Evolutionary conservation across 192 early-diverging fungal species (phyloP), one percentile per base, ranked within the genome.

Genomic region (Geosiphon pyriformis): DNA sequence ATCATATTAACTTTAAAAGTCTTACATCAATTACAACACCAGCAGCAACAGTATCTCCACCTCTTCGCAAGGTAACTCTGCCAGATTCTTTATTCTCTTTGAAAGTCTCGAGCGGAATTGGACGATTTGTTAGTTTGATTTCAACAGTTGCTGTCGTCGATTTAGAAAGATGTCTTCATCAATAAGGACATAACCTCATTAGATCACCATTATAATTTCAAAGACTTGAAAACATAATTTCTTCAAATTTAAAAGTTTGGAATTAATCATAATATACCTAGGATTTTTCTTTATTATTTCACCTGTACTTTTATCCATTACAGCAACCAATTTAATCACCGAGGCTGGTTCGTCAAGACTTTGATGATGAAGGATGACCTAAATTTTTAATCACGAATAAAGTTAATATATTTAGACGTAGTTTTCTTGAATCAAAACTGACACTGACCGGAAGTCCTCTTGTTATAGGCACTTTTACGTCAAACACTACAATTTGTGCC

Each of bases 401-500:
- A 69, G 22, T 17, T 48, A 34, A 55, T 20, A 29, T 49, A 48
- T 50, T 33, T 20, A 53, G 70, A 51, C 58, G 37, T 42, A 15
- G 15, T 10, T 10, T 10, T 10, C 15, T 10, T 15, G 15, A 1
- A 57, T 7, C 25, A 42, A 47, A 37, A 32, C 11, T 2, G 15
- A n/a, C 4, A 83, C 80, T 78, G 76, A 91, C 84, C 4, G 90
- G 88, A 54, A 88, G 92, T 42, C 97, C 97, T 22, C 88, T 86
- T 22, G 95, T 99, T 20, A 99, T 87, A 2, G 97, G 97, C 30
- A 92, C 86, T 33, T 82, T 82, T 22, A 93, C 81, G 60, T 99
- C 95, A 85, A 99, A 97, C 30, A 94, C 91, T 18, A 97, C 88
- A 46, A 99, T 89, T 71, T 92, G 89, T 6, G 91, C 92, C 7